Conservation (phyloP, 257 asterid species). For the Misopates orontium region DNA sequence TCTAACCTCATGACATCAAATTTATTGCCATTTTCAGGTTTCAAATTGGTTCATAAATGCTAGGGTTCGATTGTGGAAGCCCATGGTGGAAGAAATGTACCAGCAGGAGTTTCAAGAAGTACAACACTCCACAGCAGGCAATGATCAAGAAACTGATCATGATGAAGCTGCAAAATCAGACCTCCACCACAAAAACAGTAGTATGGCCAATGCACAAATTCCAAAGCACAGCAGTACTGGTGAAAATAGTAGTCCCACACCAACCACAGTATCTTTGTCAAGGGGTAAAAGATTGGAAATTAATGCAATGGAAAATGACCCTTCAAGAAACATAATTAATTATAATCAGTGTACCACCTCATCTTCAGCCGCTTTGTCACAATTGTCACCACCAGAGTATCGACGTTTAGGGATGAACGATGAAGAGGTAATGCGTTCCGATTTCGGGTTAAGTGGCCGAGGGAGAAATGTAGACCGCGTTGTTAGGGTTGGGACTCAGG, state of each 20-base stretch:
- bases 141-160: background rate
- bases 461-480: background rate
- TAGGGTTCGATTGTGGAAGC: constrained; percentile 99
- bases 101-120: constrained; percentile 85
- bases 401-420: constrained; percentile 27
- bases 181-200: constrained; percentile 41
- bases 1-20: background rate
- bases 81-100: constrained; percentile 99
- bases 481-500: constrained; percentile 30
- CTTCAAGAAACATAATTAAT: constrained; percentile 37
- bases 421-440: constrained; percentile 6
- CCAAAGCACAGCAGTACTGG: constrained; percentile 31
- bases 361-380: constrained; percentile 1
- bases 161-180: constrained; percentile 28
- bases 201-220: constrained; percentile 57
- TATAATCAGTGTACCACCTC: constrained; percentile 16
- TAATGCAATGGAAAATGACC: constrained; percentile 50
- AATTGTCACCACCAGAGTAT: constrained; percentile 25
- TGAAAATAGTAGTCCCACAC: constrained; percentile 8
- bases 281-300: constrained; percentile 41
- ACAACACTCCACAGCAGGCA: constrained; percentile 15
- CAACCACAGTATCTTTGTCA: constrained; percentile 24
- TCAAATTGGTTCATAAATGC: constrained; percentile 99
- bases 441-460: constrained; percentile 9
- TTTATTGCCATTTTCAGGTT: constrained; percentile 53